Base-by-base conservation (phyloP, 75 land plant genomes). In the Cunninghamia lanceolata region DNA sequence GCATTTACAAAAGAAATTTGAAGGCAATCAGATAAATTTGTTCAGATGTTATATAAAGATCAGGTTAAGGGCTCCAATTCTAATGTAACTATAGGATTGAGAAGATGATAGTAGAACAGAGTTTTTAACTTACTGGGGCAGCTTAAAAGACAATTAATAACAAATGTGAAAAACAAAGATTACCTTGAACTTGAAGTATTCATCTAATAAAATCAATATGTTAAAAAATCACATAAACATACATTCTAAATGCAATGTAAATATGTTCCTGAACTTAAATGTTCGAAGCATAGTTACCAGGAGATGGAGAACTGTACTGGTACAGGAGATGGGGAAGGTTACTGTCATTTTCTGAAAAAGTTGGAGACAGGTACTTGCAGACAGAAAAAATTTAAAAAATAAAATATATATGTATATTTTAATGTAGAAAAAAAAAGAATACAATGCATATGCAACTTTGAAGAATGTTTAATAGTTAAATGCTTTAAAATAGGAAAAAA, bases 1-100 rank as follows among this genome's bases (percentile, higher is more conserved):
- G 46, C 14, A 45, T 13, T 43, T 40, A 77, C 25, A 77, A 77
- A 80, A 43, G 25, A 45, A 43, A 45, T 80, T 14, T 0, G 3
- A 80, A 80, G 42, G 14, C 46, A 80, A 80, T 80, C 82, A 80
- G 47, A 39, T 21, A 45, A 79, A 17, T 42, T 79, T 79, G 17
- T 45, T 42, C n/a, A 1, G 32, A 79, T 79, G 21, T n/a, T 80
- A 15, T 80, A 28, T 43, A 45, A 80, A 80, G 4, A 11, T 80
- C 52, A 28, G 5, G 32, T 45, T 16, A n/a, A 80, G 45, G n/a
- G 45, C 45, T 45, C 36, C 50, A 80, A 80, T 16, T 45, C 32
- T 80, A 43, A 40, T 25, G 2, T 79, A 9, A 40, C 38, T 2
- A 77, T 5, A 40, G 36, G 19, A 25, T 77, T 40, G 45, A 21